phyloP scores from a whole-genome alignment of 345 rosid species.

The Aegle marmelos region DNA sequence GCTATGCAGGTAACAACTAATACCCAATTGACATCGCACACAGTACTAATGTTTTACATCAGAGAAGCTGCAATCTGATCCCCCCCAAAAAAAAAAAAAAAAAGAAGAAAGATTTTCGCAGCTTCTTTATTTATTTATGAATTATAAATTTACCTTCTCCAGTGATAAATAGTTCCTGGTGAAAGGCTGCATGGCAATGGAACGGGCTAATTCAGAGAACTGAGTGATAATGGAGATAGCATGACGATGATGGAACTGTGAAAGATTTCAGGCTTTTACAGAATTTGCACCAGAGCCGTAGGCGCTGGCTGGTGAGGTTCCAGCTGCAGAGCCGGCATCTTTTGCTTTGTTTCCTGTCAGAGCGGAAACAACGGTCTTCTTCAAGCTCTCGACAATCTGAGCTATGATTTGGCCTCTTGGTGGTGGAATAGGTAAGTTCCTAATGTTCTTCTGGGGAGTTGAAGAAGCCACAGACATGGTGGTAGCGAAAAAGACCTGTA shows the following conservation, averaged over 20 bases:
- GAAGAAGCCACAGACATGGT: constrained; percentile 19
- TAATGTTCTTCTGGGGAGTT: not conserved
- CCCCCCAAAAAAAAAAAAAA: too few relatives aligned
- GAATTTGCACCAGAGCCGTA: constrained; percentile 7
- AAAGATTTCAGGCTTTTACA: not conserved
- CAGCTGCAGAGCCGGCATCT: not conserved
- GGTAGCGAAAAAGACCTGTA: not conserved
- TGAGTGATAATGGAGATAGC: not conserved
- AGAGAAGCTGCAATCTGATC: constrained; percentile 13
- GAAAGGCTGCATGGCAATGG: not conserved
- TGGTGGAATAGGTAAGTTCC: constrained; percentile 18
- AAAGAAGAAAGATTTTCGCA: not conserved
- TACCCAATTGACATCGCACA: not conserved
- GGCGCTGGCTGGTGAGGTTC: constrained; percentile 1
- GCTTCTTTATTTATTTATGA: not conserved
- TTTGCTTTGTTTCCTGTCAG: constrained; percentile 3
- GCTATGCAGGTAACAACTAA: not conserved
- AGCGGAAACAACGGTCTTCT: constrained; percentile 12
- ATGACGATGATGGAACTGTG: not conserved
- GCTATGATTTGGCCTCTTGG: constrained; percentile 38
- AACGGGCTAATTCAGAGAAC: not conserved
- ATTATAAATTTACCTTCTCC: not conserved
- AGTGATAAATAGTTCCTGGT: not conserved
- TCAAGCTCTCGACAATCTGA: constrained; percentile 31
- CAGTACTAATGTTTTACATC: not conserved